Evolutionary conservation across 192 early-diverging fungal genomes (phyloP).

Genomic region (Gigaspora rosea): DNA sequence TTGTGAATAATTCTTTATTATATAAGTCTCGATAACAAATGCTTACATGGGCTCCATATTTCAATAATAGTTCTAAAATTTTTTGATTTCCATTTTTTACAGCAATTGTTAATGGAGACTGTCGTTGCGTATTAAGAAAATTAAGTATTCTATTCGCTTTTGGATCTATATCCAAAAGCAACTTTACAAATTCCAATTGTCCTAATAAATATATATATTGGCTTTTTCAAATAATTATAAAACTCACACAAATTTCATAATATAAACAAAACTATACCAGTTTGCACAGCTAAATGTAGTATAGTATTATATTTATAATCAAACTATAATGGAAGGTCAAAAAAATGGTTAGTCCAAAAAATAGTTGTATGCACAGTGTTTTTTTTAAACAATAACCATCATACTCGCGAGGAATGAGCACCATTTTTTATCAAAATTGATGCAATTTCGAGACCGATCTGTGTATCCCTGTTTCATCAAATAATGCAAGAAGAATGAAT

Average conservation of each 20-base stretch:
- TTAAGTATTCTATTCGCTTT: neutral
- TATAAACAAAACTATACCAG: no score
- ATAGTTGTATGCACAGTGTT: no score
- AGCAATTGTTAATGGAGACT: neutral
- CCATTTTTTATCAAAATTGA: constrained; percentile 16
- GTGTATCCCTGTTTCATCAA: neutral
- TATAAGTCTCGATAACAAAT: neutral
- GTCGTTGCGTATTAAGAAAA: neutral
- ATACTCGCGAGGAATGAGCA: neutral
- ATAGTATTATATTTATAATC: constrained; percentile 7
- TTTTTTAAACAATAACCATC: no score
- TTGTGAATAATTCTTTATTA: neutral
- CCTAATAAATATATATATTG: no score
- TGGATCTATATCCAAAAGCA: constrained; percentile 11
- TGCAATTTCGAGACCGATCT: constrained; percentile 4
- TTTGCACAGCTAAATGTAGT: constrained; percentile 2
- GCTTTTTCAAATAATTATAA: no score
- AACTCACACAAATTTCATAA: no score
- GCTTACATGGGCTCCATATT: constrained; percentile 7
- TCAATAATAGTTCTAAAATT: neutral
- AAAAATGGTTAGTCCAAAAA: neutral
- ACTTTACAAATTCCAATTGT: constrained; percentile 12
- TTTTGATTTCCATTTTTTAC: neutral
- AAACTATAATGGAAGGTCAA: neutral
- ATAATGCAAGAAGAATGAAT: no score